Evolutionary conservation across 306 rosid genomes (phyloP).

Genomic region (Albizia julibrissin): DNA sequence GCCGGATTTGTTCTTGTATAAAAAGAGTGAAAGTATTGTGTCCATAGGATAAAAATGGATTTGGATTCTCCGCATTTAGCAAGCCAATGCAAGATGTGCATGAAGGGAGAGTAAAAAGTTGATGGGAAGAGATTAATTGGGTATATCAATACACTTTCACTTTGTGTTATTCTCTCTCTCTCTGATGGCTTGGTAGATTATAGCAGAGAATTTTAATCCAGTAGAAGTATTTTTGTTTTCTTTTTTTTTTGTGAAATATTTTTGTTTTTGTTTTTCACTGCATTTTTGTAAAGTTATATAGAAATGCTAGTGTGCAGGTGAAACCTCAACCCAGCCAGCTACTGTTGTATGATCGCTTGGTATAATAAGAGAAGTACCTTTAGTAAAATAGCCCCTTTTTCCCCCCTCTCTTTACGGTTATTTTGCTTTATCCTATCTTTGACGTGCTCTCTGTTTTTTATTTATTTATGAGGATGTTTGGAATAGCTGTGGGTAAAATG

Average conservation of each 20-base stretch:
- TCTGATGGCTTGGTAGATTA: not conserved
- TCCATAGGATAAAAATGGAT: slow-evolving; percentile 30
- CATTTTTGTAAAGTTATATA: slow-evolving; percentile 69
- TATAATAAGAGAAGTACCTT: slow-evolving; percentile 35
- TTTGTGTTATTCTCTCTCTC: not conserved
- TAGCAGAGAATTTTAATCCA: not conserved
- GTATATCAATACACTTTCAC: not conserved
- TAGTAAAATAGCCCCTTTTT: slow-evolving; percentile 17
- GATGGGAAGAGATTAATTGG: not conserved
- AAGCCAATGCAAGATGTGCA: not conserved
- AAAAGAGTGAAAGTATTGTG: slow-evolving; percentile 40
- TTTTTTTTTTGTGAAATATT: not conserved
- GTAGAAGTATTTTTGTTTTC: not conserved
- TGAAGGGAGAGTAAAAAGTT: not conserved
- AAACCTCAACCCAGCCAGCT: slow-evolving; percentile 51
- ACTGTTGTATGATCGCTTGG: slow-evolving; percentile 48
- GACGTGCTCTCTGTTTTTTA: not conserved
- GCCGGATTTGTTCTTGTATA: slow-evolving; percentile 44
- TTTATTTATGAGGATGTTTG: too few relatives aligned
- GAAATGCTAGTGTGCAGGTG: slow-evolving; percentile 54
- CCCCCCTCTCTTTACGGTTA: not conserved
- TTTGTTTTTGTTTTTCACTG: not conserved
- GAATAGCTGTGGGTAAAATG: too few relatives aligned
- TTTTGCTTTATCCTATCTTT: not conserved
- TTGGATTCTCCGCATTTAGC: not conserved